phyloP scores from a whole-genome alignment of 139 green algal species.

The Spirogloea muscicola region DNA sequence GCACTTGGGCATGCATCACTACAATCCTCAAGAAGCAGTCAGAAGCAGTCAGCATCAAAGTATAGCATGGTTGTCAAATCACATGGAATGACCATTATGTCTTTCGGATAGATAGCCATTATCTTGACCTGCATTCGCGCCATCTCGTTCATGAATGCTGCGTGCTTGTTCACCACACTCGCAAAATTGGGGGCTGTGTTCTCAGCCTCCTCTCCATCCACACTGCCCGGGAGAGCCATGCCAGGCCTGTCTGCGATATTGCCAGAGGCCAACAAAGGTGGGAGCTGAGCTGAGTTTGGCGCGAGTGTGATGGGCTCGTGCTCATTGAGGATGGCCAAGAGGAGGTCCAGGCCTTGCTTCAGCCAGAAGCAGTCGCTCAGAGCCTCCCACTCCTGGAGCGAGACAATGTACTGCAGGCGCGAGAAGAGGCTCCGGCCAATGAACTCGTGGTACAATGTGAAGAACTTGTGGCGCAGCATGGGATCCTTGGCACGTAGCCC shows the following conservation, averaged over 20 bases:
- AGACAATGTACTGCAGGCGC: conserved; percentile 87
- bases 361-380: conserved; percentile 89
- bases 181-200: neutral
- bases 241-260: neutral
- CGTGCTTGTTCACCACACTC: conserved; percentile 58
- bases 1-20: no score
- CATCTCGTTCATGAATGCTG: conserved; percentile 59
- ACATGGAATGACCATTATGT: no score
- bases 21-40: no score
- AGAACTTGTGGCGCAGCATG: conserved; percentile 73
- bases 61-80: no score
- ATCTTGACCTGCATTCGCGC: conserved; percentile 46
- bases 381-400: conserved; percentile 86
- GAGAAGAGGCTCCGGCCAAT: conserved; percentile 74
- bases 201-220: conserved; percentile 17
- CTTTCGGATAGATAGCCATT: no score
- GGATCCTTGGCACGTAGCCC: conserved; percentile 74
- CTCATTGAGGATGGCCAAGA: conserved; percentile 78
- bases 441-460: conserved; percentile 74
- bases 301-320: conserved; percentile 82
- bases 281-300: conserved; percentile 81
- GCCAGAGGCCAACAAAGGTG: conserved; percentile 35
- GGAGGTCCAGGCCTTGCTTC: conserved; percentile 87
- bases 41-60: no score
- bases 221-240: conserved; percentile 2